A percentile compares a stretch with the other conserved stretches of the same genome.
Evolutionary conservation across 305 asterid species (phyloP).

Genomic region (Solanum hybrid): DNA sequence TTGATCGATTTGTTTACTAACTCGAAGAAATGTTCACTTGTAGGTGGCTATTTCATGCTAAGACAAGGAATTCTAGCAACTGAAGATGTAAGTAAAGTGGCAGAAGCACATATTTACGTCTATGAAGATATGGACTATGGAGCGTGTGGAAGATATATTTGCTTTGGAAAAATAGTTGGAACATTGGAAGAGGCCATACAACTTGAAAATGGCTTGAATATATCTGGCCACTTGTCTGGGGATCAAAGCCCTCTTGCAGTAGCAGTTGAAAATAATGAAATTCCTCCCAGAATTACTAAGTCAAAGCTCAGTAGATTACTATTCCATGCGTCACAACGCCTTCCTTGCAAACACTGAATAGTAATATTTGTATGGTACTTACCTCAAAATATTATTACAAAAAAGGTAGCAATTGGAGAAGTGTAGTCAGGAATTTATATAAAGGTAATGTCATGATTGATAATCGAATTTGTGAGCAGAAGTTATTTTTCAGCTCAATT

Average conservation of each 20-base stretch:
- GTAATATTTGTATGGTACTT: neutral
- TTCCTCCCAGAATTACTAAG: slow-evolving; percentile 4
- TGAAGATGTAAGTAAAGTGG: slow-evolving; percentile 18
- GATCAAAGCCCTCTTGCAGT: neutral
- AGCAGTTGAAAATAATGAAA: neutral
- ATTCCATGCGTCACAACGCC: slow-evolving; percentile 3
- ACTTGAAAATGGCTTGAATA: slow-evolving; percentile 17
- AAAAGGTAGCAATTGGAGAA: neutral
- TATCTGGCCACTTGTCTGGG: slow-evolving; percentile 13
- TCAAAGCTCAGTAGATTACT: slow-evolving; percentile 13
- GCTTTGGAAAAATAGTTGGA: slow-evolving; percentile 14
- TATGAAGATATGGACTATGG: slow-evolving; percentile 30
- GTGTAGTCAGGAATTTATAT: neutral
- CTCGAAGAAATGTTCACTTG: neutral
- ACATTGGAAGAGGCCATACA: slow-evolving; percentile 17
- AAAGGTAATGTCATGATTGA: neutral
- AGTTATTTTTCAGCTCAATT: neutral
- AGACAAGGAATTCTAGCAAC: slow-evolving; percentile 14
- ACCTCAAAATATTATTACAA: neutral
- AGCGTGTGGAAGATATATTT: slow-evolving; percentile 21
- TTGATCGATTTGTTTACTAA: neutral
- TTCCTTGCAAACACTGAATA: slow-evolving; percentile 11
- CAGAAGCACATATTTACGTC: slow-evolving; percentile 19
- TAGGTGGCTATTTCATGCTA: slow-evolving; percentile 26
- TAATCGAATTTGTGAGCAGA: neutral